Conservation (phyloP, 257 asterid genomes). For the Plectranthus barbatus region DNA sequence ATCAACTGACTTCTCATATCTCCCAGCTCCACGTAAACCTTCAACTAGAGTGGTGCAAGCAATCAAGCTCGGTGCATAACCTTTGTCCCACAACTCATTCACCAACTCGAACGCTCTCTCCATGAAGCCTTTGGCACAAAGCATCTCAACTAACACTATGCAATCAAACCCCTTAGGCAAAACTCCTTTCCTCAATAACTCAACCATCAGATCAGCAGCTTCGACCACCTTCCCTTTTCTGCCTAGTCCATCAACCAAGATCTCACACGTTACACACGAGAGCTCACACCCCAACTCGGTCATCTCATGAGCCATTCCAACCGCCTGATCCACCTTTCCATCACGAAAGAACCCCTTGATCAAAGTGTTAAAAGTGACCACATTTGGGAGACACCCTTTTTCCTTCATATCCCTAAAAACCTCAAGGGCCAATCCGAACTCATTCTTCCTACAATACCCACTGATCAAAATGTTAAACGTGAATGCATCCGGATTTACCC, state of each 20-base stretch:
- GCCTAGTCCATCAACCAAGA: conserved; percentile 63
- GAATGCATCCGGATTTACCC: conserved; percentile 59
- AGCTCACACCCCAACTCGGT: conserved; percentile 63
- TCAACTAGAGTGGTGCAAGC: conserved; percentile 70
- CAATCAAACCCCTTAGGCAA: conserved; percentile 55
- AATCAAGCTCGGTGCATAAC: conserved; percentile 51
- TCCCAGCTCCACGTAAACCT: conserved; percentile 39
- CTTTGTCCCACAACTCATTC: conserved; percentile 60
- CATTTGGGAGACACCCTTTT: conserved; percentile 77
- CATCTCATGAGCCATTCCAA: conserved; percentile 83
- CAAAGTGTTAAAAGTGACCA: conserved; percentile 82
- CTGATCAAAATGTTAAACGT: conserved; percentile 74
- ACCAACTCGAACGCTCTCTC: conserved; percentile 46
- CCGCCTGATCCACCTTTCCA: conserved; percentile 61
- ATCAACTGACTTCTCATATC: conserved; percentile 31
- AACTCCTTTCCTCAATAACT: conserved; percentile 46
- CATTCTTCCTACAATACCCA: conserved; percentile 54
- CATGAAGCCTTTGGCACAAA: conserved; percentile 35
- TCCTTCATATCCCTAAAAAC: conserved; percentile 81
- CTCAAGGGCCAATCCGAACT: conserved; percentile 51
- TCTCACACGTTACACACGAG: conserved; percentile 69
- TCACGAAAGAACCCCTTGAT: conserved; percentile 68
- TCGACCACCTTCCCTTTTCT: conserved; percentile 41
- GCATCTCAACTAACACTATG: conserved; percentile 45
- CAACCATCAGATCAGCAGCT: conserved; percentile 56